Percentiles rank a stretch among this genome's conserved stretches.
Conservation (phyloP, 495 filamentous ascomycete genomes). For the Trichoderma virens region DNA sequence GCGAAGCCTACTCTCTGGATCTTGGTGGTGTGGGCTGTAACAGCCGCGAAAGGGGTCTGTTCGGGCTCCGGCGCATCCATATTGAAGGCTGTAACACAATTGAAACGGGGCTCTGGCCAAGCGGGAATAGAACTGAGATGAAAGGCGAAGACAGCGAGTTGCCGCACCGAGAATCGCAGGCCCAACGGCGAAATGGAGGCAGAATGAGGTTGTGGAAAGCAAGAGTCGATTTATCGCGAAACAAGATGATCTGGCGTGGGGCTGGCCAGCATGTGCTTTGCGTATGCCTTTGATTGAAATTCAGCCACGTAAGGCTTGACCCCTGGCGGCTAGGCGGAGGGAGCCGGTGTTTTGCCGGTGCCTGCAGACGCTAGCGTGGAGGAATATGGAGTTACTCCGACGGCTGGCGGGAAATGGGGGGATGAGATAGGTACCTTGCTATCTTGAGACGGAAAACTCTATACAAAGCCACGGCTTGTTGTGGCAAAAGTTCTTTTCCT, state of each 20-base stretch:
- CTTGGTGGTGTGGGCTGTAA: constrained; percentile 72
- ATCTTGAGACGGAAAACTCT: too few species aligned
- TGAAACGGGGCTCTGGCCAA: neutral
- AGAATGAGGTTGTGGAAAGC: neutral
- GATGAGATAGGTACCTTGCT: too few species aligned
- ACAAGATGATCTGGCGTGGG: constrained; percentile 1
- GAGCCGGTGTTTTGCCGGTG: neutral
- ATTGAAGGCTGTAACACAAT: constrained; percentile 17
- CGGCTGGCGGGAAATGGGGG: neutral
- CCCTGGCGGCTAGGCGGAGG: neutral
- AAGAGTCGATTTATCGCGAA: neutral
- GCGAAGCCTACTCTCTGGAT: constrained; percentile 31
- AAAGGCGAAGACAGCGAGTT: neutral
- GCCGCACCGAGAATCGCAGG: constrained; percentile 1
- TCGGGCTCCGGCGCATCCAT: constrained; percentile 80
- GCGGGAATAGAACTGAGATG: too few species aligned
- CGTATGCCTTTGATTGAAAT: neutral
- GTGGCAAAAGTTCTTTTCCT: too few species aligned
- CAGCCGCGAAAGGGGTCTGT: constrained; percentile 73
- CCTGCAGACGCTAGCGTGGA: neutral
- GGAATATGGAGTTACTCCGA: neutral
- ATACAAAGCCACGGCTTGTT: too few species aligned
- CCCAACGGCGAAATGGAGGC: neutral
- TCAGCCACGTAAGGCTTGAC: constrained; percentile 8
- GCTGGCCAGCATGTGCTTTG: constrained; percentile 3